Evolutionary conservation across 805 yeast species (phyloP).

Genomic region (Metschnikowia henanensis): DNA sequence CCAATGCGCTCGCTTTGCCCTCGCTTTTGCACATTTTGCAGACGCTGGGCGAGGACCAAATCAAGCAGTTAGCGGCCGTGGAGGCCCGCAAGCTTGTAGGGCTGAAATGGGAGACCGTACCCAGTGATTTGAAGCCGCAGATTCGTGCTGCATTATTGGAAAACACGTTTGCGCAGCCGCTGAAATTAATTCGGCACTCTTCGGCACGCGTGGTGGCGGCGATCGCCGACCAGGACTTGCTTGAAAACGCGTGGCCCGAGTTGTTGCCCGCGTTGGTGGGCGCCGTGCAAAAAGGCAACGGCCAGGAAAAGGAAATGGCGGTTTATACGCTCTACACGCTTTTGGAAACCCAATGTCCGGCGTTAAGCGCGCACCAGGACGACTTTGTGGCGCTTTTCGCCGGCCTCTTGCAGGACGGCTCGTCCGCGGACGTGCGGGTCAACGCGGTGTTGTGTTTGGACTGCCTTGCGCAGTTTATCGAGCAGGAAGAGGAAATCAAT

Average conservation of each 20-base stretch:
- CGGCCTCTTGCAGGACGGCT: constrained; percentile 60
- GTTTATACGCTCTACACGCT: constrained; percentile 76
- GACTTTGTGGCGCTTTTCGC: constrained; percentile 74
- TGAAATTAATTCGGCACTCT: constrained; percentile 77
- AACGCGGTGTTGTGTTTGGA: constrained; percentile 82
- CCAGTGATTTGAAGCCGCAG: constrained; percentile 50
- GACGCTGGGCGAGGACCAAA: constrained; percentile 62
- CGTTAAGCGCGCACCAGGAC: constrained; percentile 55
- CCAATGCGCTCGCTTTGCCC: constrained; percentile 70
- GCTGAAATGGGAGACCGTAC: constrained; percentile 64
- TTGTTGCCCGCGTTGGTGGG: constrained; percentile 69
- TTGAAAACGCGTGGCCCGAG: constrained; percentile 66
- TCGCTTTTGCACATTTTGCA: constrained; percentile 82
- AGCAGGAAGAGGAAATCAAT: constrained; percentile 50
- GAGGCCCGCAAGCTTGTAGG: constrained; percentile 86
- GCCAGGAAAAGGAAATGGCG: constrained; percentile 72
- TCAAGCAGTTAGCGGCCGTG: constrained; percentile 93
- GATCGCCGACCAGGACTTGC: constrained; percentile 75
- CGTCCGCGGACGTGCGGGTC: constrained; percentile 72
- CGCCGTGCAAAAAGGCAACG: constrained; percentile 48
- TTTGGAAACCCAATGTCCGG: constrained; percentile 67
- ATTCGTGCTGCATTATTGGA: constrained; percentile 70
- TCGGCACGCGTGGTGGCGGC: constrained; percentile 87
- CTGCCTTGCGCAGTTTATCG: constrained; percentile 64
- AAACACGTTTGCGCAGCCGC: constrained; percentile 65